phyloP scores from a whole-genome alignment of 257 asterid species.

The Knoxia roxburghii region DNA sequence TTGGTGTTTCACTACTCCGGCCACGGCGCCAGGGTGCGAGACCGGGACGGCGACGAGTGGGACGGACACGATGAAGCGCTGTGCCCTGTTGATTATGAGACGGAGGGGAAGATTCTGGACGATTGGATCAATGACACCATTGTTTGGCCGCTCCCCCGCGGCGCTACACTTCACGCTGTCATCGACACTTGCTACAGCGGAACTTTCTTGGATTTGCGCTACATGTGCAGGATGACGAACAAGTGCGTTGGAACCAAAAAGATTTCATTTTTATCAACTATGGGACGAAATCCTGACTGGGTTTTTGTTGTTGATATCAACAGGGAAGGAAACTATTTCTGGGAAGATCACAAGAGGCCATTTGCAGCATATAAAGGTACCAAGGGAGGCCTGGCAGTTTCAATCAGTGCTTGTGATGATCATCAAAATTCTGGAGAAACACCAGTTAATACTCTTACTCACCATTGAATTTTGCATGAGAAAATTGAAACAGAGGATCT shows the following conservation, averaged over 20 bases:
- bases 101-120: conserved; percentile 72
- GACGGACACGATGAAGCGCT: conserved; percentile 77
- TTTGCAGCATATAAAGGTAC: conserved; percentile 47
- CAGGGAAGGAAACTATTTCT: conserved; percentile 54
- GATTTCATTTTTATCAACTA: too few species aligned
- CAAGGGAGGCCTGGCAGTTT: conserved; percentile 67
- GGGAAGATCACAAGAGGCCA: conserved; percentile 62
- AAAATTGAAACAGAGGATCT: too few species aligned
- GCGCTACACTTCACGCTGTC: conserved; percentile 72
- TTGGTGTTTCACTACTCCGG: conserved; percentile 85
- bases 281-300: too few species aligned
- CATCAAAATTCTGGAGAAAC: conserved; percentile 77
- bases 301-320: conserved; percentile 2
- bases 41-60: conserved; percentile 62
- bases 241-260: neutral
- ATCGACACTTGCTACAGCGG: conserved; percentile 86
- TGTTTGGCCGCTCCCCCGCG: conserved; percentile 72
- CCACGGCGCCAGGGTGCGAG: conserved; percentile 61
- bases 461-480: too few species aligned
- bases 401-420: conserved; percentile 82
- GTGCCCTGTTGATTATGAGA: conserved; percentile 67
- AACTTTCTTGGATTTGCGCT: conserved; percentile 65
- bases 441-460: conserved; percentile 36
- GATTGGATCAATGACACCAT: conserved; percentile 70
- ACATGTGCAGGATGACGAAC: conserved; percentile 65